Evolutionary conservation across 768 basidiomycete genomes (phyloP).

Genomic region (Tulasnella sp.): DNA sequence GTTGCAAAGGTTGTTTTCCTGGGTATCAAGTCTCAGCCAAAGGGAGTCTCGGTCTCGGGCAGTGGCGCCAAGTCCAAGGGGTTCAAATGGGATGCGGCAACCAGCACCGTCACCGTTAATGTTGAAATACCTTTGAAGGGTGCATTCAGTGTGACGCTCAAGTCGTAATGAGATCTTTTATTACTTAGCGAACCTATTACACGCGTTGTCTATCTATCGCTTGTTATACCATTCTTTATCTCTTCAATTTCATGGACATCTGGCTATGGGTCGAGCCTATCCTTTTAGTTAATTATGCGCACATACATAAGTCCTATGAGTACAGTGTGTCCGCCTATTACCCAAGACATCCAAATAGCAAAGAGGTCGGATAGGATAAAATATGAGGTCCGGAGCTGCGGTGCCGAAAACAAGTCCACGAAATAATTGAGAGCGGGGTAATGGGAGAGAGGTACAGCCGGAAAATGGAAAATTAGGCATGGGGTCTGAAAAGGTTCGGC

Average conservation of each 20-base stretch:
- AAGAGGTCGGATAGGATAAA: conserved; percentile 8
- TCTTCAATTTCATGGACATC: neutral
- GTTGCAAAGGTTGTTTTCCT: conserved; percentile 47
- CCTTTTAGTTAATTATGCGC: conserved; percentile 3
- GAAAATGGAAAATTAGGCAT: neutral
- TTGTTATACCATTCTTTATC: neutral
- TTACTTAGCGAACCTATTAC: neutral
- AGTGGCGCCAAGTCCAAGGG: conserved; percentile 21
- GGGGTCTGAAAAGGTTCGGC: neutral
- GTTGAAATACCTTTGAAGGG: conserved; percentile 32
- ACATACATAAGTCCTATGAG: neutral
- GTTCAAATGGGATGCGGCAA: conserved; percentile 29
- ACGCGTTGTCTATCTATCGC: neutral
- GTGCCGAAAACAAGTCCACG: neutral
- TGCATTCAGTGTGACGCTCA: conserved; percentile 28
- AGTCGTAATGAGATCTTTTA: neutral
- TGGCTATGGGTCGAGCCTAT: neutral
- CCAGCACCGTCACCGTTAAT: conserved; percentile 26
- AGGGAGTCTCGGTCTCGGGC: conserved; percentile 32
- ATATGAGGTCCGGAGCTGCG: conserved; percentile 1
- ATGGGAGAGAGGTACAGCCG: neutral
- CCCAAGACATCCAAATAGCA: neutral
- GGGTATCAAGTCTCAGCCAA: conserved; percentile 41
- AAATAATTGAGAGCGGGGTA: conserved; percentile 10
- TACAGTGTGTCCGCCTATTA: neutral